phyloP scores from a whole-genome alignment of 2,329 filamentous ascomycete genomes.

The Fusarium hainanense region DNA sequence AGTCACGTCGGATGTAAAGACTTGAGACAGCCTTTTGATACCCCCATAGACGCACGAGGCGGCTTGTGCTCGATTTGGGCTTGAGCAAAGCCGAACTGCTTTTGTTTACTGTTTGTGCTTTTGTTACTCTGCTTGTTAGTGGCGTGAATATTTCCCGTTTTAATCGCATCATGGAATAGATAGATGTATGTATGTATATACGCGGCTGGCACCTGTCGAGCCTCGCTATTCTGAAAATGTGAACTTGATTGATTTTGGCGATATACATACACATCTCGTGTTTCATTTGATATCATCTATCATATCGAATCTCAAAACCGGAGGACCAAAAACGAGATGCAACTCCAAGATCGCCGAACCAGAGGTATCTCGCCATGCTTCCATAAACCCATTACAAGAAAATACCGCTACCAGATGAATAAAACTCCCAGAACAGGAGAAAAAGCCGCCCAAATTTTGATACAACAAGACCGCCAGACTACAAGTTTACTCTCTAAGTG shows the following conservation, averaged over 20 bases:
- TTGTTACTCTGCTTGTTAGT: constrained; percentile 8
- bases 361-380: constrained; percentile 41
- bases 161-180: constrained; percentile 18
- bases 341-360: constrained; percentile 46
- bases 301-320: constrained; percentile 19
- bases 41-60: constrained; percentile 51
- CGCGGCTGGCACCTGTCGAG: neutral
- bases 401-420: constrained; percentile 16
- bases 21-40: constrained; percentile 47
- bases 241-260: neutral
- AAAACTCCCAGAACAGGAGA: constrained; percentile 1
- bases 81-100: constrained; percentile 31
- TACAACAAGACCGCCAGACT: neutral
- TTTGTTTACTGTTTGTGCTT: constrained; percentile 33
- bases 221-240: neutral
- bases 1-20: constrained; percentile 43
- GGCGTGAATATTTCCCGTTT: neutral
- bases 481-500: constrained; percentile 56
- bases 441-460: constrained; percentile 3
- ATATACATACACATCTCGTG: constrained; percentile 14
- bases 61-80: constrained; percentile 35
- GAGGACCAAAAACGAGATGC: constrained; percentile 35
- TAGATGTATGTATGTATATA: constrained; percentile 15
- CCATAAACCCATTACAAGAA: constrained; percentile 35
- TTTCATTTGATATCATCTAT: constrained; percentile 31